phyloP scores from a whole-genome alignment of 257 asterid genomes.

The Verbena officinalis region DNA sequence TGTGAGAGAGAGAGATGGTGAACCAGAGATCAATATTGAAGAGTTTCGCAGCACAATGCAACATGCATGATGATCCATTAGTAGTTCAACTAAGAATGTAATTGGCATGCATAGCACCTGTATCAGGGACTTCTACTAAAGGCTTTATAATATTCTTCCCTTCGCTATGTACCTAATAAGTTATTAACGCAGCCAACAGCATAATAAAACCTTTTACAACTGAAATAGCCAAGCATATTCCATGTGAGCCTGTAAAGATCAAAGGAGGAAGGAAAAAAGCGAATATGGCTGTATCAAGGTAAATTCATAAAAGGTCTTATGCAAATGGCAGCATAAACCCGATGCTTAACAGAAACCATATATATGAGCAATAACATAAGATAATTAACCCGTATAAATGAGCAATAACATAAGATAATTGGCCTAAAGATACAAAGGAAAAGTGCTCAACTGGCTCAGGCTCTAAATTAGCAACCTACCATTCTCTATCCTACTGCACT shows the following conservation, averaged over 20 bases:
- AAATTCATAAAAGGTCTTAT: not conserved
- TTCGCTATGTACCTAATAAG: not conserved
- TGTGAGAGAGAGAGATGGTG: not conserved
- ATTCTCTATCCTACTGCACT: conserved; percentile 22
- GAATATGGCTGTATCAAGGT: not conserved
- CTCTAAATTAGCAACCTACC: conserved; percentile 3
- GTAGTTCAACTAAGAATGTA: not conserved
- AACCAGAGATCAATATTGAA: not conserved
- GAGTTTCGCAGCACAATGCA: not conserved
- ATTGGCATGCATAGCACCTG: not conserved
- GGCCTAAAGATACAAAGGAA: conserved; percentile 1
- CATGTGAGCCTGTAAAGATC: not conserved
- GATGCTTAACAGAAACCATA: not conserved
- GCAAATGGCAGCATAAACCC: not conserved
- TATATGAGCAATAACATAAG: not conserved
- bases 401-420: not conserved
- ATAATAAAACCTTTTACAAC: not conserved
- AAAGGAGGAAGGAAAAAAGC: not conserved
- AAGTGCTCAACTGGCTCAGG: not conserved
- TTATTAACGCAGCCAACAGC: not conserved
- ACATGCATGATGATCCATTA: not conserved
- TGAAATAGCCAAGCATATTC: not conserved
- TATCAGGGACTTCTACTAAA: not conserved
- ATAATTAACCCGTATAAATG: too few species aligned
- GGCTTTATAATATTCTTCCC: not conserved